Conservation (phyloP, 1,284 basidiomycete species). For the Tylopilus orsonianus region DNA sequence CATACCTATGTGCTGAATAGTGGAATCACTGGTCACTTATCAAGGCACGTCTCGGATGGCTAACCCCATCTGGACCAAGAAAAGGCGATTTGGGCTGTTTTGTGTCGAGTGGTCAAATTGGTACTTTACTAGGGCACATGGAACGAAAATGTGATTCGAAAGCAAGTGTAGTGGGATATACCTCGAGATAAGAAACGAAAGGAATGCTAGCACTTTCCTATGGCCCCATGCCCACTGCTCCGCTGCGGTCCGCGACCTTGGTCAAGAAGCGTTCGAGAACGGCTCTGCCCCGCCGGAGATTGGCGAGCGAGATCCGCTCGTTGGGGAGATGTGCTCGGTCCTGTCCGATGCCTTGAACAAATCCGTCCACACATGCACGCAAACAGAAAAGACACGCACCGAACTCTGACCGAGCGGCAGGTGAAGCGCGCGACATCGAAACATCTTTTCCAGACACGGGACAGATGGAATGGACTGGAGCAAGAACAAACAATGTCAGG, state of each 20-base stretch:
- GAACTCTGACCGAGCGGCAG: constrained; percentile 86
- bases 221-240: no score
- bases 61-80: no score
- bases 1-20: no score
- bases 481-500: neutral
- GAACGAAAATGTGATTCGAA: neutral
- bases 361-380: no score
- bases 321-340: constrained; percentile 88
- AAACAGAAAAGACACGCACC: constrained; percentile 41
- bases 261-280: constrained; percentile 73
- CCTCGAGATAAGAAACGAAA: no score
- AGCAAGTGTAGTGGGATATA: neutral
- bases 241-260: constrained; percentile 33
- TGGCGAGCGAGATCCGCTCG: constrained; percentile 77
- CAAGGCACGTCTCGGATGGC: no score
- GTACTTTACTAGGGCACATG: neutral
- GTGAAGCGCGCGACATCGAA: constrained; percentile 81
- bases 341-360: no score
- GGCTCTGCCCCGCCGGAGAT: constrained; percentile 71
- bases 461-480: constrained; percentile 84
- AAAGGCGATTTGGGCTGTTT: no score
- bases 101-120: no score
- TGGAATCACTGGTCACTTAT: no score
- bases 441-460: constrained; percentile 90
- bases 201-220: no score